These are phyloP conservation scores for Ophiobolus disseminans DNA, from an alignment of 2,329 filamentous ascomycete species.

Conservation along the genomic window DNA sequence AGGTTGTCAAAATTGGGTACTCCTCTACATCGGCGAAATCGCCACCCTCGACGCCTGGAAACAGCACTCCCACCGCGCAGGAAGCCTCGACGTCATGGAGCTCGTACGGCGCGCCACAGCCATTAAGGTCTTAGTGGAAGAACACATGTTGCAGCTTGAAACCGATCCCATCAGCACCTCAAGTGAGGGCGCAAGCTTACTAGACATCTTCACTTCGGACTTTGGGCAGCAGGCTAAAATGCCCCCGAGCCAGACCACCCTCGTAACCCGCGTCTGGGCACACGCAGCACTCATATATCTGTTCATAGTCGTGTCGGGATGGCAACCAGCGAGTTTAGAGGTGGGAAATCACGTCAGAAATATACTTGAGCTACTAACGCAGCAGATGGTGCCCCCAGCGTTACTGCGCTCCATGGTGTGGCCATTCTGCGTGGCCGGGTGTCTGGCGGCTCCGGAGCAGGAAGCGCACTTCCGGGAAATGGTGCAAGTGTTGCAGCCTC, in stretches of 20 bases:
- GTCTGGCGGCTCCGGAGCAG: slow-evolving; percentile 18
- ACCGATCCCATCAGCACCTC: too few species aligned
- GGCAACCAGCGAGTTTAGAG: slow-evolving; percentile 24
- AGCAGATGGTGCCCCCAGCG: slow-evolving; percentile 20
- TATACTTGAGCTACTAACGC: slow-evolving; percentile 16
- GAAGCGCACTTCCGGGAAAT: slow-evolving; percentile 30
- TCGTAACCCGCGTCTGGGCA: slow-evolving; percentile 26
- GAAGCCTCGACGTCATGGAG: slow-evolving; percentile 55
- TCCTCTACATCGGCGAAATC: slow-evolving; percentile 63
- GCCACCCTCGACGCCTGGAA: slow-evolving; percentile 64
- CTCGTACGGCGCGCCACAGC: slow-evolving; percentile 52
- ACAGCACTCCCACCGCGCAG: slow-evolving; percentile 53
- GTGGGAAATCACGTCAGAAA: slow-evolving; percentile 20
- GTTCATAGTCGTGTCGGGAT: slow-evolving; percentile 27
- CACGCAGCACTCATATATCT: slow-evolving; percentile 31
- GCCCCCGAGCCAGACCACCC: not conserved
- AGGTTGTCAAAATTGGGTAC: slow-evolving; percentile 65
- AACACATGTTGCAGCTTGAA: not conserved
- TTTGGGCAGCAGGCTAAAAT: not conserved
- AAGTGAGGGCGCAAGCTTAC: slow-evolving; percentile 1
- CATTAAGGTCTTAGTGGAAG: not conserved
- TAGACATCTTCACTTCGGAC: slow-evolving; percentile 5
- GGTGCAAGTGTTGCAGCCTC: slow-evolving; percentile 22
- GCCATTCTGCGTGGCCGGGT: slow-evolving; percentile 45
- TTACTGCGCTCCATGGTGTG: slow-evolving; percentile 39